Percentiles rank a stretch among this genome's conserved stretches.
Evolutionary conservation across 306 rosid species (phyloP).

Genomic region (Lathyrus tuberosus): DNA sequence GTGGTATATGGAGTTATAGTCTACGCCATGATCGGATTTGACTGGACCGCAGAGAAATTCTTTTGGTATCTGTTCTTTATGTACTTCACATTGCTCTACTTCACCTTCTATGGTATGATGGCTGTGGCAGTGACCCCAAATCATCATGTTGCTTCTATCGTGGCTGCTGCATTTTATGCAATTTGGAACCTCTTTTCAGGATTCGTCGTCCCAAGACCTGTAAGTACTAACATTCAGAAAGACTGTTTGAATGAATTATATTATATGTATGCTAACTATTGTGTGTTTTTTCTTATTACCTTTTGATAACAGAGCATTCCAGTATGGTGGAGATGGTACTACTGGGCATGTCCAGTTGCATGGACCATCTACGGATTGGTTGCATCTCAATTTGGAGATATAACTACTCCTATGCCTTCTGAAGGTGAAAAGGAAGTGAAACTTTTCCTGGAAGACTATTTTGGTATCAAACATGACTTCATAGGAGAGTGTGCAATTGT

Average conservation of each 20-base stretch:
- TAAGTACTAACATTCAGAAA: conserved; percentile 35
- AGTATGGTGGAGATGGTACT: conserved; percentile 86
- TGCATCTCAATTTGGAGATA: conserved; percentile 65
- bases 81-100: conserved; percentile 64
- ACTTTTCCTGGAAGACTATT: conserved; percentile 33
- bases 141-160: conserved; percentile 58
- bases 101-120: conserved; percentile 70
- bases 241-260: background rate
- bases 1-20: conserved; percentile 53
- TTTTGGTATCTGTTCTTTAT: conserved; percentile 63
- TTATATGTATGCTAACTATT: background rate
- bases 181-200: conserved; percentile 70
- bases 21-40: conserved; percentile 67
- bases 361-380: conserved; percentile 79
- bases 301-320: conserved; percentile 41
- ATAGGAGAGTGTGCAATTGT: conserved; percentile 45
- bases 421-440: conserved; percentile 30
- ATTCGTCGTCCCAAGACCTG: conserved; percentile 56
- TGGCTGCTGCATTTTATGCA: conserved; percentile 56
- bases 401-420: background rate
- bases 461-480: conserved; percentile 53
- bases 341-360: conserved; percentile 73
- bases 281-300: background rate
- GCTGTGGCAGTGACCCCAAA: conserved; percentile 55
- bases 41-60: conserved; percentile 60